Evolutionary conservation across 768 basidiomycete species (phyloP), one percentile per base, ranked within the genome.

Genomic region (Rhodotorula paludigena): DNA sequence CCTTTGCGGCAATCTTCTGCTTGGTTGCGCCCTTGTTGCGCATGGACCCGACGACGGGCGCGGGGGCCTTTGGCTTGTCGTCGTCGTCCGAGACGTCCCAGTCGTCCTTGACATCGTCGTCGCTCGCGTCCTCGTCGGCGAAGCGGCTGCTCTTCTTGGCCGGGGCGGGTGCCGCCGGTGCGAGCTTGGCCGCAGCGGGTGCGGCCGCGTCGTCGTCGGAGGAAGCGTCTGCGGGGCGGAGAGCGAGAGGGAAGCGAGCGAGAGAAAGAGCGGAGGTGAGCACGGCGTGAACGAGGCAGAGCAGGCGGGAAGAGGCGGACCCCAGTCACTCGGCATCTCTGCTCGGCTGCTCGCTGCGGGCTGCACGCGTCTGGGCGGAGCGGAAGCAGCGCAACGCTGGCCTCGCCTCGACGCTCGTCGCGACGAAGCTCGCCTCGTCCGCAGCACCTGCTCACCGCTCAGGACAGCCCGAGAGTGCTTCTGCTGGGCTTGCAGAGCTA

Each of bases 1-100:
- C 92, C 79, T 92, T 96, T 79, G 93, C 91, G 0, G 92, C 92
- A 5, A 98, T 80, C 78, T 93, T 94, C 28, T 85, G 85, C 78
- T 96, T 96, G 72, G 97, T 79, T 2, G 88, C 89, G 60, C 90
- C 91, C 80, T 92, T 96, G 81, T 96, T 94, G 82, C 89, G 90
- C 3, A 87, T 64, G 25, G 77, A 68, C 10, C 74, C 72, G 6
- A 80, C 77, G 5, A 80, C 77, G 12, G 82, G 78, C 9, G 81
- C 76, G 4, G 83, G 60, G 48, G 81, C 78, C 10, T 82, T 78
- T 54, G 83, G 79, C 67, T 80, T 81, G 74, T 81, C 81, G 60
- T 86, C 84, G 60, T 90, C 90, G 11, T 53, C 52, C 33, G 52
- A 53, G 41, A 82, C 89, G 74, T 98, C 93, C 94, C 94, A 98